Base-by-base conservation (phyloP, 1,284 basidiomycete genomes). In the Heterobasidion occidentale region DNA sequence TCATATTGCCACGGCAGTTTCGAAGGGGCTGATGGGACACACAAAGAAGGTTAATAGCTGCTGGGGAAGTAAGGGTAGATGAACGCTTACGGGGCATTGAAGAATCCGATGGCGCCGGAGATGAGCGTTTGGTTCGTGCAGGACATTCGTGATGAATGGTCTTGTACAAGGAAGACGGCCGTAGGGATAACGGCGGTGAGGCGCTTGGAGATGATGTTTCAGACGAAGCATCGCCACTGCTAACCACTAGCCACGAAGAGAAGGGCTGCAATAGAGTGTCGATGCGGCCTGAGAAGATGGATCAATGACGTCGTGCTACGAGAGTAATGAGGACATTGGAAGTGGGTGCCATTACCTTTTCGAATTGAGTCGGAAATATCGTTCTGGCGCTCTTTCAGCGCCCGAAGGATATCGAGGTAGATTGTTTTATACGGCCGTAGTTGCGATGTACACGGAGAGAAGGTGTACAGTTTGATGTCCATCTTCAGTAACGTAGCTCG, bases 341-440 rank as follows among this genome's bases (percentile, higher is more conserved):
- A 56, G 34, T 35, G 45, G 38, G n/a, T 47, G 27, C 46, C 51
- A 51, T 46, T 51, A 61, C 60, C 59, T 58, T 51, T 55, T 14
- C 57, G 55, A 57, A 54, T 47, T 34, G 60, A 48, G 34, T 51
- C 59, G 48, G 44, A 17, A 36, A 63, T 56, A 38, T 50, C 55
- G 36, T 49, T 12, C 47, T 59, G 57, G 49, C 67, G 64, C 46
- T 61, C 62, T 52, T 63, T 68, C n/a, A 69, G 60, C 47, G 72
- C 63, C 38, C 68, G 61, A 15, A 72, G 66, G 61, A 73, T 61
- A 58, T 60, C 67, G 59, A 72, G 74, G 62, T 72, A 72, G 5
- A 65, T 64, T 9, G 68, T 61, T 62, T 74, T 72, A 59, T 68
- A 62, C 46, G 63, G 62, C 48, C 65, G 64, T 36, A 64, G 60